phyloP scores from a whole-genome alignment of 2,329 filamentous ascomycete species.

The Colletotrichum simmondsii region DNA sequence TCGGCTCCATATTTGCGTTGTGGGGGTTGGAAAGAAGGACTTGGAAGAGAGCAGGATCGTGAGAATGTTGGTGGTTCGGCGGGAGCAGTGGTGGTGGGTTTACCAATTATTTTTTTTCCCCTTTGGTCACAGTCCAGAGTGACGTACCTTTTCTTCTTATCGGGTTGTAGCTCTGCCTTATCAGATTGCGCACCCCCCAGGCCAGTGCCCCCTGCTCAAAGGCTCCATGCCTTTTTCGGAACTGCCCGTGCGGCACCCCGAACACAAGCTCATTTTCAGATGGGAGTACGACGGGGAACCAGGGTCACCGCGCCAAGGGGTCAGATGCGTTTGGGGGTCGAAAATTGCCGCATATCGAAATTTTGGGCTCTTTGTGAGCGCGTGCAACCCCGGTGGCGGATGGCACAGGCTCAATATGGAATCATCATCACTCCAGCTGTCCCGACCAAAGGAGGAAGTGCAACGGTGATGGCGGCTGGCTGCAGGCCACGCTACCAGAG shows the following conservation, averaged over 20 bases:
- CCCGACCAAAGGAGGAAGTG: not conserved
- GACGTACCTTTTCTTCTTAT: slow-evolving; percentile 16
- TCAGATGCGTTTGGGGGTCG: not conserved
- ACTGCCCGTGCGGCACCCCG: slow-evolving; percentile 28
- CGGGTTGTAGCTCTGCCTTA: slow-evolving; percentile 1
- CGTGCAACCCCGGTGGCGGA: not conserved
- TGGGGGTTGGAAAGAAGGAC: not conserved
- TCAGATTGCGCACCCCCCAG: slow-evolving; percentile 17
- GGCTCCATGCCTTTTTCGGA: slow-evolving; percentile 23
- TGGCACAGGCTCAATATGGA: not conserved
- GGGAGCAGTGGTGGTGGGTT: slow-evolving; percentile 2
- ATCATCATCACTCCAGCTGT: not conserved
- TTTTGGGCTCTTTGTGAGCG: not conserved
- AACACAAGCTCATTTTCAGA: slow-evolving; percentile 29
- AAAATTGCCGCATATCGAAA: not conserved
- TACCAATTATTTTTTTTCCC: not conserved
- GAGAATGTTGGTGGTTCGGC: not conserved
- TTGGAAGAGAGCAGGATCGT: not conserved
- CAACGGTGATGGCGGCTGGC: not conserved
- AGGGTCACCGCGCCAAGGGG: slow-evolving; percentile 2
- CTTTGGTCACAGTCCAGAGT: not conserved
- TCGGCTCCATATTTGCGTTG: slow-evolving; percentile 43
- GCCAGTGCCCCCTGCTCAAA: slow-evolving; percentile 16
- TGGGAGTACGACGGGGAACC: slow-evolving; percentile 13
- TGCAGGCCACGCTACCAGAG: not conserved